Percentiles rank a stretch among this genome's conserved stretches.
Evolutionary conservation across 306 rosid species (phyloP).

Genomic region (Ochetophila trinervis): DNA sequence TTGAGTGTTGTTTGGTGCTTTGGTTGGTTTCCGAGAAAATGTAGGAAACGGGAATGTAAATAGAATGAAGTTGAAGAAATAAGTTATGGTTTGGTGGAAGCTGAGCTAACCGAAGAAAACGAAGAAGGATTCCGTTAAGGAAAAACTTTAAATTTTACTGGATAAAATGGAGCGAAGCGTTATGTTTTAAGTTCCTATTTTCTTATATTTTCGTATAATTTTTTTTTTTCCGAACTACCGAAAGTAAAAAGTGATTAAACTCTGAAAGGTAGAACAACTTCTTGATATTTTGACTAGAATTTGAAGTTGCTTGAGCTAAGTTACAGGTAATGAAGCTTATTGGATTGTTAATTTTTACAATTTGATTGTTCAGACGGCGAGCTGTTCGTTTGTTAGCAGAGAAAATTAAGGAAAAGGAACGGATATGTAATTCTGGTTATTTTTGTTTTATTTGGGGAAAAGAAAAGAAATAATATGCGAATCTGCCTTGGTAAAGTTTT

Average conservation of each 20-base stretch:
- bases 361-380: neutral
- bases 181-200: neutral
- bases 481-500: neutral
- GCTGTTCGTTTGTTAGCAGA: neutral
- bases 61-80: neutral
- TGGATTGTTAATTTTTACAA: neutral
- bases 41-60: conserved; percentile 12
- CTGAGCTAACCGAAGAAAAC: neutral
- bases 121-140: neutral
- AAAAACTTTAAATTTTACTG: neutral
- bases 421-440: neutral
- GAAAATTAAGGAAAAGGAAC: conserved; percentile 1
- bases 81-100: neutral
- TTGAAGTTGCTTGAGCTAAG: conserved; percentile 22
- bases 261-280: conserved; percentile 4
- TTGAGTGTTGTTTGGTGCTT: conserved; percentile 7
- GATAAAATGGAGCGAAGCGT: neutral
- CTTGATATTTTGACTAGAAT: conserved; percentile 14
- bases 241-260: neutral
- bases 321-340: conserved; percentile 17
- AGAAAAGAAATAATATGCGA: neutral
- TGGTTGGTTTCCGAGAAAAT: conserved; percentile 22
- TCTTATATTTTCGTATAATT: neutral
- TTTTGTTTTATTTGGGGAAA: neutral
- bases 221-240: neutral